Base-by-base conservation (phyloP, 2,329 filamentous ascomycete genomes). In the Drechslerella dactyloides region DNA sequence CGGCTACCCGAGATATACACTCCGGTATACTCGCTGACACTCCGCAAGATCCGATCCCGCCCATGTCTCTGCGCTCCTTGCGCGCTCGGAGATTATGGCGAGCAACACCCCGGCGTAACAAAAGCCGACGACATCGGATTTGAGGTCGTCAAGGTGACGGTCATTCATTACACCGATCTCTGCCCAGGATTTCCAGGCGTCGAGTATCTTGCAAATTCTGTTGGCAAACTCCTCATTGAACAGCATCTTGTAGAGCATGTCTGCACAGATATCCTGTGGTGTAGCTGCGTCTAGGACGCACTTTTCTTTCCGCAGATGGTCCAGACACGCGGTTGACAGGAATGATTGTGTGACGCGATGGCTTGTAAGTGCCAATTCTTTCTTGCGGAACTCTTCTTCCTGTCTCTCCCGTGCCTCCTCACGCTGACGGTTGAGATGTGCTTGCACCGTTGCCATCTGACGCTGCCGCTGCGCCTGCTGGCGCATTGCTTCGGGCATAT, bases 101-200 rank as follows among this genome's bases (percentile, higher is more conserved):
- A 73, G 50, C 7, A 73, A 37, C 2, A 73, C 56, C 21, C 61
- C 60, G 1, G 69, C 69, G 37, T 58, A 73, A 30, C 61, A 73
- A 24, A 73, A 73, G 17, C 51, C 62, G 3, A 24, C 30, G 15
- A 59, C 10, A 19, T 73, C 62, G 1, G 62, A 35, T 44, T 73
- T 63, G 33, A 73, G n/a, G 10, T 73, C 69, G 24, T 73, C 69
- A 5, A 73, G 52, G 40, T 73, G 69, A 30, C 69, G 61, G 50
- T 73, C 69, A n/a, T 73, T 73, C 82, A 86, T 84, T 6, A 84
- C 84, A 6, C 83, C 84, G 62, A 83, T 82, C 30, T 85, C 84
- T 1, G 83, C 81, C 83, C 84, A 86, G 0, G 80, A 78, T 76
- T 82, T 84, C 84, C 84, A 86, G 42, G 77, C 75, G 64, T 85